A percentile compares a stretch with the other conserved stretches of the same genome.
Evolutionary conservation across 257 asterid genomes (phyloP).

Genomic region (Gentiana straminea): DNA sequence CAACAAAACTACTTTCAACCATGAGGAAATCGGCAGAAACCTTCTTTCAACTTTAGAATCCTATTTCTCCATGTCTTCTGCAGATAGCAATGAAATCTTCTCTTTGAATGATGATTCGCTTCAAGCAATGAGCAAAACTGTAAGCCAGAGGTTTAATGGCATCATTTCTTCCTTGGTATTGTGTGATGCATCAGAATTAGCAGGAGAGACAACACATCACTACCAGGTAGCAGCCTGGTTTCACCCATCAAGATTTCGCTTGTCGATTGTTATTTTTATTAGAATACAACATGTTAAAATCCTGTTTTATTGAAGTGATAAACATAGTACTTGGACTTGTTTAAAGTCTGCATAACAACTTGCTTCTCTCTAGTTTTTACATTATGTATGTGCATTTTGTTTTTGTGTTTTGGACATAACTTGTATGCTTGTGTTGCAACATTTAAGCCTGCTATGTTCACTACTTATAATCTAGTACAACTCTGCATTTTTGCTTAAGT

Average conservation of each 20-base stretch:
- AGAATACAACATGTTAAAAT: too few species aligned
- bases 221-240: slow-evolving; percentile 82
- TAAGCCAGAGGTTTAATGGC: slow-evolving; percentile 47
- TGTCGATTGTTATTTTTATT: slow-evolving; percentile 36
- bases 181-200: slow-evolving; percentile 23
- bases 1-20: slow-evolving; percentile 49
- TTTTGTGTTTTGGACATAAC: too few species aligned
- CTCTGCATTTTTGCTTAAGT: too few species aligned
- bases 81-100: slow-evolving; percentile 26
- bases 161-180: slow-evolving; percentile 42
- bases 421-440: too few species aligned
- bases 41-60: slow-evolving; percentile 69
- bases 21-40: slow-evolving; percentile 53
- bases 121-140: slow-evolving; percentile 40
- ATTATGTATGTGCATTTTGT: too few species aligned
- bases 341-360: too few species aligned
- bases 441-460: too few species aligned
- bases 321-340: too few species aligned
- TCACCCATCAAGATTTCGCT: slow-evolving; percentile 38
- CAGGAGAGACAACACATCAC: slow-evolving; percentile 19
- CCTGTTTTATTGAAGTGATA: too few species aligned
- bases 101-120: slow-evolving; percentile 20
- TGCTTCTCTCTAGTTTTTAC: too few species aligned
- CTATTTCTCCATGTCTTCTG: slow-evolving; percentile 26
- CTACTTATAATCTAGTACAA: too few species aligned